Conservation (phyloP, 768 basidiomycete genomes). For the Cystoderma amianthinum region DNA sequence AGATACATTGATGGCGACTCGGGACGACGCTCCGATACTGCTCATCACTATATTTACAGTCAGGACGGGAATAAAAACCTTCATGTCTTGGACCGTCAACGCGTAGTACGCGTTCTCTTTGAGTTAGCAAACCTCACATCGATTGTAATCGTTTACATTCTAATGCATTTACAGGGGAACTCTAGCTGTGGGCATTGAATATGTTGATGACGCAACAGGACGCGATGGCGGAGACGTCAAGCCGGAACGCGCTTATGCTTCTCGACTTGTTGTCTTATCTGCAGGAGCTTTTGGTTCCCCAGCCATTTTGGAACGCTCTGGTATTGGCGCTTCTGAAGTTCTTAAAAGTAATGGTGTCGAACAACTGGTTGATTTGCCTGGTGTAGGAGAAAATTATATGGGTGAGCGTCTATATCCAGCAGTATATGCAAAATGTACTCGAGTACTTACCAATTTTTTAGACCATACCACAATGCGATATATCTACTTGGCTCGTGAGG, state of each 20-base stretch:
- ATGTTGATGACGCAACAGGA: constrained; percentile 27
- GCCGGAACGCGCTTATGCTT: constrained; percentile 22
- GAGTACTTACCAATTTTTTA: too few relatives aligned
- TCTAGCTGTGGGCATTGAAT: constrained; percentile 47
- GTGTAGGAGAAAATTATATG: not conserved
- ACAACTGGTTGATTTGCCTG: constrained; percentile 1
- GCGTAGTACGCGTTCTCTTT: constrained; percentile 41
- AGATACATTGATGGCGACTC: too few relatives aligned
- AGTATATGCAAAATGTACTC: not conserved
- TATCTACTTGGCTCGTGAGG: not conserved
- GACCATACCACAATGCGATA: not conserved
- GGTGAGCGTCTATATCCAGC: not conserved
- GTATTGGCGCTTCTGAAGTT: not conserved
- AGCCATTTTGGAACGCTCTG: constrained; percentile 43
- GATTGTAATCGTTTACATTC: not conserved
- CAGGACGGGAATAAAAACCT: constrained; percentile 36
- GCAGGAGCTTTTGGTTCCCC: constrained; percentile 52
- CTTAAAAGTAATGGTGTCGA: not conserved
- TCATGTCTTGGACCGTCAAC: constrained; percentile 27
- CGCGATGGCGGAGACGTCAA: constrained; percentile 14
- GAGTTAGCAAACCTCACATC: too few relatives aligned
- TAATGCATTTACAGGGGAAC: constrained; percentile 19
- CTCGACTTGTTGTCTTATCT: constrained; percentile 41
- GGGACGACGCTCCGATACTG: too few relatives aligned
- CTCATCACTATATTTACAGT: constrained; percentile 46